Evolutionary conservation across 768 basidiomycete genomes (phyloP).

Genomic region (Phylloporus arenicola): DNA sequence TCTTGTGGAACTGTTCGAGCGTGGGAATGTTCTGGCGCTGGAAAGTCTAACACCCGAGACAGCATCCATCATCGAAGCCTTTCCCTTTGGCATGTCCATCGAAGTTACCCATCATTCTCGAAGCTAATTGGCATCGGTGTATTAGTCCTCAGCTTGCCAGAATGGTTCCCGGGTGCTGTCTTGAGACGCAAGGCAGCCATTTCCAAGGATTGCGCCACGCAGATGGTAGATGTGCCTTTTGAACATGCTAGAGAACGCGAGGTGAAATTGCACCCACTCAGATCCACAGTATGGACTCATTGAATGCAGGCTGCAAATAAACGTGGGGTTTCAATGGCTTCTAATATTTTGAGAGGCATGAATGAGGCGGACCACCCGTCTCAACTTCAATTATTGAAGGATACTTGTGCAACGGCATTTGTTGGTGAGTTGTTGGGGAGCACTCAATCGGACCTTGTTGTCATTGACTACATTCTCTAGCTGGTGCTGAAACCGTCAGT

Average conservation of each 20-base stretch:
- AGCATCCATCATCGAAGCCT: constrained; percentile 14
- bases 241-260: constrained; percentile 10
- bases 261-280: neutral
- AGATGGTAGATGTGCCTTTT: constrained; percentile 14
- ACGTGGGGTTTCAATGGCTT: constrained; percentile 7
- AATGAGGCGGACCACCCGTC: neutral
- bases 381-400: neutral
- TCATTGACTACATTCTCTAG: constrained; percentile 3
- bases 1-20: constrained; percentile 35
- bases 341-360: constrained; percentile 6
- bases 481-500: constrained; percentile 18
- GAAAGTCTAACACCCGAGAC: constrained; percentile 11
- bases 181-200: constrained; percentile 24
- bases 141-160: constrained; percentile 19
- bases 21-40: constrained; percentile 23
- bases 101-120: no score
- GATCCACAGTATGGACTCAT: neutral
- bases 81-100: constrained; percentile 14
- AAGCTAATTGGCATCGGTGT: neutral
- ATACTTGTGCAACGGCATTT: neutral
- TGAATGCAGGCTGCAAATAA: constrained; percentile 7
- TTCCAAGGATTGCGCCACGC: constrained; percentile 6
- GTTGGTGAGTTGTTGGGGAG: neutral
- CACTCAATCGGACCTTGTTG: neutral
- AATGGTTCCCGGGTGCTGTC: constrained; percentile 19